Conservation (phyloP, 495 filamentous ascomycete species). For the Mycothermus thermophilus region DNA sequence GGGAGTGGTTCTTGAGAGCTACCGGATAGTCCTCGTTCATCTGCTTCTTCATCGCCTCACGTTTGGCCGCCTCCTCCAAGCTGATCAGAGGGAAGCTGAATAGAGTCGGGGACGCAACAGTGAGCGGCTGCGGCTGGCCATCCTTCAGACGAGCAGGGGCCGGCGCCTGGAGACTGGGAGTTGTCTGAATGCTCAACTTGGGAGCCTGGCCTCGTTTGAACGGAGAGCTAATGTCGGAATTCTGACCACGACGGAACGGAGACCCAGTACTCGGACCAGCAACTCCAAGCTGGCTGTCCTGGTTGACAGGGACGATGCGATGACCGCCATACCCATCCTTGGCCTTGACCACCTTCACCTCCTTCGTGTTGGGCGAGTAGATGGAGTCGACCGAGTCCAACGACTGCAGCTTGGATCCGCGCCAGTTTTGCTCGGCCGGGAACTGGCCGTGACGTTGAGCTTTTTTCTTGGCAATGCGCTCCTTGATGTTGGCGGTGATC, state of each 20-base stretch:
- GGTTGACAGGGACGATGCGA: no score
- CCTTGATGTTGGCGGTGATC: conserved; percentile 14
- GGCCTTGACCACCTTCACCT: no score
- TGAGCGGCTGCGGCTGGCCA: not conserved
- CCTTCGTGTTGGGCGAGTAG: no score
- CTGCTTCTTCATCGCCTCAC: conserved; percentile 7
- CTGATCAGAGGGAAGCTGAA: conserved; percentile 18
- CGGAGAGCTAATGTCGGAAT: no score
- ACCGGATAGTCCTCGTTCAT: conserved; percentile 13
- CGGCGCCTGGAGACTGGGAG: not conserved
- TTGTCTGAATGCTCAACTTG: no score
- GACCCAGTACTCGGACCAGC: no score
- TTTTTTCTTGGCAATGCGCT: conserved; percentile 4
- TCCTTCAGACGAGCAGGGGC: not conserved
- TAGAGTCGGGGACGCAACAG: conserved; percentile 6
- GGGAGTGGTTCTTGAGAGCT: conserved; percentile 8
- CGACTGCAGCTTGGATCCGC: conserved; percentile 2
- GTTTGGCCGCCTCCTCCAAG: conserved; percentile 14
- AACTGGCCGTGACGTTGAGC: conserved; percentile 4
- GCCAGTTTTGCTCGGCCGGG: not conserved
- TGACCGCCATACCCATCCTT: no score
- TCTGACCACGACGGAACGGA: no score
- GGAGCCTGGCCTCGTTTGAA: no score
- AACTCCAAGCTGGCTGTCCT: no score
- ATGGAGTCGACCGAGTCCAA: conserved; percentile 5